Evolutionary conservation across 192 early-diverging fungal species (phyloP).

Genomic region (Coemansia guatemalensis): DNA sequence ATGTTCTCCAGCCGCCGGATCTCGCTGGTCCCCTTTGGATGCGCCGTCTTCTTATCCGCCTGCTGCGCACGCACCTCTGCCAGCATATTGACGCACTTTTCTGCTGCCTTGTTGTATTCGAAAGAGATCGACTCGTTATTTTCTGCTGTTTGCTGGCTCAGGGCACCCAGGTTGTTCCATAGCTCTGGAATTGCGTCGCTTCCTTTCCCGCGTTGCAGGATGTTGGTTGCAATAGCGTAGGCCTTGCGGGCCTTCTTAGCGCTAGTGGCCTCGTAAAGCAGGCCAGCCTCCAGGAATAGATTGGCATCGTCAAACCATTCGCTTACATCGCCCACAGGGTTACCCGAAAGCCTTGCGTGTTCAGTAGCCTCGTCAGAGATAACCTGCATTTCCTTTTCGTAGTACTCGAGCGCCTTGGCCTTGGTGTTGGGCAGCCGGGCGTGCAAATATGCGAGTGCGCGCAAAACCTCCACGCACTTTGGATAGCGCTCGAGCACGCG

Average conservation of each 20-base stretch:
- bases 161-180: constrained; percentile 86
- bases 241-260: constrained; percentile 51
- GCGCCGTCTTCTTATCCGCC: constrained; percentile 2
- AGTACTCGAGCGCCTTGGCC: constrained; percentile 63
- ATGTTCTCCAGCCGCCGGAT: constrained; percentile 31
- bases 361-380: constrained; percentile 56
- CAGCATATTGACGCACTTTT: constrained; percentile 11
- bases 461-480: constrained; percentile 63
- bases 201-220: constrained; percentile 18
- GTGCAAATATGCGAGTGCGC: constrained; percentile 63
- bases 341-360: constrained; percentile 26
- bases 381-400: constrained; percentile 63
- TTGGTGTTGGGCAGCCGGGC: constrained; percentile 63
- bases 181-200: constrained; percentile 59
- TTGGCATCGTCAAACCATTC: constrained; percentile 34
- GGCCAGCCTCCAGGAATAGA: constrained; percentile 66
- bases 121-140: constrained; percentile 6
- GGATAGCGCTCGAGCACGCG: constrained; percentile 61
- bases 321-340: neutral
- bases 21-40: constrained; percentile 9
- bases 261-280: constrained; percentile 61
- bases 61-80: constrained; percentile 7
- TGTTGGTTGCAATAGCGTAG: constrained; percentile 33
- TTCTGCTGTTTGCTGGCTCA: constrained; percentile 64
- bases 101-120: constrained; percentile 18